Evolutionary conservation across 495 filamentous ascomycete genomes (phyloP).

Genomic region (Extremus antarcticus): DNA sequence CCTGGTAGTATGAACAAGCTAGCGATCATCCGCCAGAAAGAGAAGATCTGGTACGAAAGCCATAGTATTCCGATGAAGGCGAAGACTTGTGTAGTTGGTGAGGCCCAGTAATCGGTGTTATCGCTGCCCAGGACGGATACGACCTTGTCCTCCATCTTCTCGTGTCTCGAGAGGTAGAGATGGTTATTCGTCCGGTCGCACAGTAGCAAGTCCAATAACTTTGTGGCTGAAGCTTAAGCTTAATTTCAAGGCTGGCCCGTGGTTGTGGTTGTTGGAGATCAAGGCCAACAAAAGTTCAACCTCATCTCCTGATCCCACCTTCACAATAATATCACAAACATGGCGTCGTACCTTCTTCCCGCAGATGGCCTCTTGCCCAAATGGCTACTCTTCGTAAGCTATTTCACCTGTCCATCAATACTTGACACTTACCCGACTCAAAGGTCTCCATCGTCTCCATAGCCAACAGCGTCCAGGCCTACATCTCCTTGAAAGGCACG

Average conservation of each 20-base stretch:
- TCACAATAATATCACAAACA: background rate
- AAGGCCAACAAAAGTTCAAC: too few species aligned
- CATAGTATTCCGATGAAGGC: conserved; percentile 46
- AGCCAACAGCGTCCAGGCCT: conserved; percentile 73
- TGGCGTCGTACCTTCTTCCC: conserved; percentile 13
- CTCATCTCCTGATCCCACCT: background rate
- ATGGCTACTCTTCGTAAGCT: conserved; percentile 23
- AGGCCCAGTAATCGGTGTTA: conserved; percentile 2
- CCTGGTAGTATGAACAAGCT: conserved; percentile 70
- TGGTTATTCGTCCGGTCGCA: too few species aligned
- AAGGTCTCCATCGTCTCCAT: conserved; percentile 68
- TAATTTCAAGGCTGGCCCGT: too few species aligned
- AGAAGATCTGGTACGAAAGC: conserved; percentile 45
- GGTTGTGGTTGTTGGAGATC: too few species aligned
- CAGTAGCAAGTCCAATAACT: too few species aligned
- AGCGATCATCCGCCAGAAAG: conserved; percentile 53
- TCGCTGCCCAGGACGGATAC: background rate
- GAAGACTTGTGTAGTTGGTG: conserved; percentile 14
- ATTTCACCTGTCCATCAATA: background rate
- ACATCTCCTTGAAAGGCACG: conserved; percentile 60
- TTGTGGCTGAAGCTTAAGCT: too few species aligned
- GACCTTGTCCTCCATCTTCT: conserved; percentile 4
- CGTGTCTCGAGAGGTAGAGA: too few species aligned
- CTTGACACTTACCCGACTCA: background rate
- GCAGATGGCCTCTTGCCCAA: conserved; percentile 15